phyloP scores from a whole-genome alignment of 202 grass and related monocot genomes.

The Eragrostis tef region DNA sequence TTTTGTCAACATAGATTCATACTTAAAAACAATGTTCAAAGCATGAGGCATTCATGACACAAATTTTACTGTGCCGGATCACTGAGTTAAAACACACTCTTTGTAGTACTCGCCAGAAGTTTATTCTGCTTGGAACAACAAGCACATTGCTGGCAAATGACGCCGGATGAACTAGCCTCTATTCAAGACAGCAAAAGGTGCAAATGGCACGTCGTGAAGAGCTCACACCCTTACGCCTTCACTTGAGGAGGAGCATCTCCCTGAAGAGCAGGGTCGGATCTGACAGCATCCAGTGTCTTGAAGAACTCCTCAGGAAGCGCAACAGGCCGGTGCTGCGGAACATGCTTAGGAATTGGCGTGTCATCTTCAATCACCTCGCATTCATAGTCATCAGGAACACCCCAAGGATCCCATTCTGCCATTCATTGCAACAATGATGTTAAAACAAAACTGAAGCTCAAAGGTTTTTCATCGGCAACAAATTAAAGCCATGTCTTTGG shows the following conservation, averaged over 20 bases:
- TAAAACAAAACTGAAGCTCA: constrained; percentile 29
- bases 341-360: constrained; percentile 86
- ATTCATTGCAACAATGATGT: constrained; percentile 35
- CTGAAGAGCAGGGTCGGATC: constrained; percentile 54
- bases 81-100: constrained; percentile 34
- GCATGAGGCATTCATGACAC: constrained; percentile 23
- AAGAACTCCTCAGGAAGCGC: constrained; percentile 88
- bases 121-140: constrained; percentile 56
- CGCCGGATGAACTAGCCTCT: constrained; percentile 31
- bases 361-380: constrained; percentile 94
- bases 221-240: constrained; percentile 51
- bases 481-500: no score
- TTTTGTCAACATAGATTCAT: constrained; percentile 40
- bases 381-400: constrained; percentile 90
- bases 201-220: constrained; percentile 28
- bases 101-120: constrained; percentile 35
- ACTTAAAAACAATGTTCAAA: constrained; percentile 2
- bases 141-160: constrained; percentile 47
- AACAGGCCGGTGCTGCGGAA: constrained; percentile 81
- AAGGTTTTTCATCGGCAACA: neutral
- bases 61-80: constrained; percentile 21
- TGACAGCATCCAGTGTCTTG: constrained; percentile 74
- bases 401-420: constrained; percentile 98
- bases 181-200: constrained; percentile 36
- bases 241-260: constrained; percentile 59